Base-by-base conservation (phyloP, 768 basidiomycete genomes). In the Peribolospora kevripleyi region DNA sequence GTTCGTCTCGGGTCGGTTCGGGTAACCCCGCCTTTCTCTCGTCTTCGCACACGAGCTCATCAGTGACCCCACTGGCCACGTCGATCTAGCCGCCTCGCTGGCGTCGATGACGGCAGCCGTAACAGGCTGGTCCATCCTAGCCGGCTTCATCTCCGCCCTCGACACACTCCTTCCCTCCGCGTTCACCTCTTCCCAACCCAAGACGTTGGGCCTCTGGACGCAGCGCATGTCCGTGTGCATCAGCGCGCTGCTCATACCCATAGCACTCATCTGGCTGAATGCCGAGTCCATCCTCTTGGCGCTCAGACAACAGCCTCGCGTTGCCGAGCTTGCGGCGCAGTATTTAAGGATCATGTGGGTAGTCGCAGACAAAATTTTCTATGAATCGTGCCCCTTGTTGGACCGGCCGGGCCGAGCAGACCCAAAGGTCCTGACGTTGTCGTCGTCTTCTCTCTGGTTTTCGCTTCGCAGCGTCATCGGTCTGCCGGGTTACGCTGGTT, bases 131-230 rank as follows among this genome's bases (percentile, higher is more conserved):
- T 82, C 79, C 59, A 79, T 91, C 54, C 70, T 88, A 5, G 81
- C 82, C 59, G 86, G 86, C 14, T 76, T 91, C 54, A 71, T 77
- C 6, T 83, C 81, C 51, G 79, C 85, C 0, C 76, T 98, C 14
- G 93, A 98, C 66, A 90, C 90, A 0, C 75, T 98, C 62, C 76
- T 95, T 7, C 91, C 93, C 0, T 78, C 84, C 45, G 88, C 91
- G 11, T 98, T 84, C 88, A 90, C 93, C 0, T 87, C 86, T 3
- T 64, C 78, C 1, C 78, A 80, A 40, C 91, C 88, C 0, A 69
- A 80, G 11, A 72, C 85, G 8, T 84, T 46, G 3, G 55, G 55
- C 1, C 50, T 58, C n/a, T 54, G 62, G 53, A 59, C 60, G 3
- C 54, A 61, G 6, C 50, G 58, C 5, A 63, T 60, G 2, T 54